Percentiles rank a stretch among this genome's conserved stretches.
These are phyloP conservation scores for Rhodosporidiobolus sp. DNA, from an alignment of 768 basidiomycete genomes.

Conservation along the genomic window DNA sequence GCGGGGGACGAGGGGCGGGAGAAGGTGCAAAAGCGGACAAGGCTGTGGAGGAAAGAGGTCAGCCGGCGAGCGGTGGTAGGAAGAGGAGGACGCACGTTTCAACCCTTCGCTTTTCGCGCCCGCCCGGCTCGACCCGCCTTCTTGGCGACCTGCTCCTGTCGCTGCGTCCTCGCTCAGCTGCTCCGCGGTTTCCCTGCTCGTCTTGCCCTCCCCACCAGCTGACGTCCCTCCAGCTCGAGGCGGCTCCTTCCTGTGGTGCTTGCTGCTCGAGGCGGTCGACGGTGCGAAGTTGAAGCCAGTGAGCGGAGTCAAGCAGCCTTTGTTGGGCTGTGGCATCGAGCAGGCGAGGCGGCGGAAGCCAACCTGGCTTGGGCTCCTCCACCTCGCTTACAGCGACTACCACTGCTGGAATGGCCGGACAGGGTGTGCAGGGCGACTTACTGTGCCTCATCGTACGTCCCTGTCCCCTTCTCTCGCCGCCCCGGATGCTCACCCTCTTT, in stretches of 20 bases:
- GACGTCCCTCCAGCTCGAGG: background rate
- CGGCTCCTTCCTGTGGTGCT: background rate
- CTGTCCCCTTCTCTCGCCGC: background rate
- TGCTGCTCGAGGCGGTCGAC: background rate
- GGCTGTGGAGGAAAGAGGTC: background rate
- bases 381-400: background rate
- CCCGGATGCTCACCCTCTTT: background rate
- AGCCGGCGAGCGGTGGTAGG: background rate
- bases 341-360: background rate
- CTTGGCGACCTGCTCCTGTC: too few species aligned
- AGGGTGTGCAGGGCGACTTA: constrained; percentile 15
- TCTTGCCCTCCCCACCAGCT: background rate
- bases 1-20: background rate
- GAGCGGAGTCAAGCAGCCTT: constrained; percentile 4
- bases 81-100: background rate
- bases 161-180: too few species aligned
- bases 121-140: background rate
- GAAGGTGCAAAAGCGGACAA: constrained; percentile 2
- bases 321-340: background rate
- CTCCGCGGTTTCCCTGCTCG: too few species aligned
- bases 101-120: background rate
- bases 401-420: background rate
- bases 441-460: constrained; percentile 32
- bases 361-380: background rate
- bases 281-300: constrained; percentile 10